These are phyloP conservation scores for Gracilaria domingensis DNA, from an alignment of 23 red algal species.

Conservation along the genomic window DNA sequence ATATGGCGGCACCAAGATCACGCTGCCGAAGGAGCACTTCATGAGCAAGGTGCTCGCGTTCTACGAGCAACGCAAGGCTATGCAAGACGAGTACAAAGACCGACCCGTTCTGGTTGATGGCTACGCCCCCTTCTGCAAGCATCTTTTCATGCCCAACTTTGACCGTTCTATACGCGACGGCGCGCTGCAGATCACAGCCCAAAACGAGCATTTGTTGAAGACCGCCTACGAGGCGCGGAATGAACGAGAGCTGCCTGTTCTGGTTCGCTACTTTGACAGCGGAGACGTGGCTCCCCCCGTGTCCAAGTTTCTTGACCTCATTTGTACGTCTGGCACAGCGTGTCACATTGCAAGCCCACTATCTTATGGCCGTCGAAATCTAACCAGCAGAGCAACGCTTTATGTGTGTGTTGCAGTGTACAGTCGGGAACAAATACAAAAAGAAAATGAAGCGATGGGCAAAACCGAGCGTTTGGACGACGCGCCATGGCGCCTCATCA, in stretches of 20 bases:
- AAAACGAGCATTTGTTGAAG: slow-evolving; percentile 79
- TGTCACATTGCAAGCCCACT: not conserved
- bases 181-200: slow-evolving; percentile 73
- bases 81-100: slow-evolving; percentile 55
- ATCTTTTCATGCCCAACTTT: slow-evolving; percentile 92
- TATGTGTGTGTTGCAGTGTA: slow-evolving; percentile 34
- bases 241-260: slow-evolving; percentile 89
- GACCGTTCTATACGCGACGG: slow-evolving; percentile 26
- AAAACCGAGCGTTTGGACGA: slow-evolving; percentile 20
- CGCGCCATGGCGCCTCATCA: slow-evolving; percentile 90
- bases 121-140: slow-evolving; percentile 97
- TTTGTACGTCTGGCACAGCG: no score
- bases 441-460: slow-evolving; percentile 47
- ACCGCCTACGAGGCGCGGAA: slow-evolving; percentile 82
- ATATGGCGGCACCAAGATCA: slow-evolving; percentile 87
- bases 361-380: not conserved
- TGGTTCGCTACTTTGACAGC: slow-evolving; percentile 80
- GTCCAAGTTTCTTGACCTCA: slow-evolving; percentile 87
- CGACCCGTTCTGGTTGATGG: slow-evolving; percentile 83
- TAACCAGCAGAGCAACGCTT: not conserved
- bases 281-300: slow-evolving; percentile 35
- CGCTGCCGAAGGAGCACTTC: slow-evolving; percentile 51
- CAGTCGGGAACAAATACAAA: slow-evolving; percentile 54
- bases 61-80: slow-evolving; percentile 40
- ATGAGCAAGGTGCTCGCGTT: slow-evolving; percentile 37